Base-by-base conservation (phyloP, 2,329 filamentous ascomycete genomes). In the Colletotrichum costaricense region DNA sequence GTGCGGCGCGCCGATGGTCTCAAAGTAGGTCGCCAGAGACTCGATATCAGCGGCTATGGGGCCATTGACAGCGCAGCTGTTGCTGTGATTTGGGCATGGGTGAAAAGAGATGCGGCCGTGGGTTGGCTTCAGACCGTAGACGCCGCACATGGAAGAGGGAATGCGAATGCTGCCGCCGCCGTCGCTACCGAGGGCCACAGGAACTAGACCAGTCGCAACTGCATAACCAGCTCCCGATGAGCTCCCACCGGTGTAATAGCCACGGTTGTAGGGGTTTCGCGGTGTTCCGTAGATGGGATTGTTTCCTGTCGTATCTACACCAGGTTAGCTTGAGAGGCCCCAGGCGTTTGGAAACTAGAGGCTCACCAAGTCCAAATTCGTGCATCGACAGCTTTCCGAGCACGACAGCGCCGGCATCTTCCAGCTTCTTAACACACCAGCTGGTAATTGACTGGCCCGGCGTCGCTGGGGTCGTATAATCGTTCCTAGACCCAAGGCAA, bases 161-260 rank as follows among this genome's bases (percentile, higher is more conserved):
- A 95, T 91, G 1, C 94, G 90, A 75, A 95, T 92, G 63, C 90
- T 93, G 69, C 93, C 93, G 38, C 93, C 93, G 19, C 92, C 93
- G 78, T 95, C 93, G 52, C 89, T 91, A 19, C 93, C 94, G 14
- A 95, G 86, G 0, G 92, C 91, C 69, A 94, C 89, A 0, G 94
- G 93, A 0, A 94, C 86, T 2, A 95, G 86, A 0, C 94, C 93
- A 6, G 91, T 83, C 2, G 88, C 86, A n/a, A 95, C 91, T 12
- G 90, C 91, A 78, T 94, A 95, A 0, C 87, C 93, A 5, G 91
- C 91, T 2, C 94, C 94, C 2, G 93, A 93, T 0, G 93, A 95
- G 6, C 91, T 94, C 16, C 94, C 94, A 62, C 94, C 94, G 3
- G 91, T 91, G 81, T 97, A 97, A 83, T 94, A 96, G 3, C 85